Base-by-base conservation (phyloP, 1,139 yeast genomes). In the Yarrowia galli region DNA sequence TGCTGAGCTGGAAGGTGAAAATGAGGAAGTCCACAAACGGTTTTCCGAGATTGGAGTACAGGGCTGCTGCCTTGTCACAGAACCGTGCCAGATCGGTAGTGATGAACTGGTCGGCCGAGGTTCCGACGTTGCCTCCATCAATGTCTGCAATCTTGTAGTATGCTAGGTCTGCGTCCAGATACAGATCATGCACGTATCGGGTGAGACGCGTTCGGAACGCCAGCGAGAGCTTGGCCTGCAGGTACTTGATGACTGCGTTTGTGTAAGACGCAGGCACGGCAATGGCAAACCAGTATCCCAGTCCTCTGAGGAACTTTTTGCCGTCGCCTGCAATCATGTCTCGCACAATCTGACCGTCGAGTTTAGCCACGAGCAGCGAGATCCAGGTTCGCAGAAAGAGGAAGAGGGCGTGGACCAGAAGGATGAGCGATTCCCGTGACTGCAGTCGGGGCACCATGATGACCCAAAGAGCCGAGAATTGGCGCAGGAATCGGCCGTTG, bases 221-320 rank as follows among this genome's bases (percentile, higher is more conserved):
- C 71, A 92, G 83, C 18, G 97, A 87, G 69, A 93, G 81, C 73
- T 92, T 84, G 74, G 89, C 85, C 69, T 93, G 92, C 74, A 93
- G 80, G 75, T 86, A 91, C 75, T 89, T 91, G 75, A 93, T 93
- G 70, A 96, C 93, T 64, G 97, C 90, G 78, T 93, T 93, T 25
- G 97, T 91, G 76, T 92, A 93, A 2, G 96, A 89, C 0, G 98
- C 97, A 0, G 98, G 98, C 72, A 92, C 87, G 0, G 98, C 98
- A 75, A 93, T 87, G 71, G 91, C 80, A 70, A 93, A 84, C 98
- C 98, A 93, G 77, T 90, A 89, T 15, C 87, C 84, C 77, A 93
- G 81, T 75, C 93, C 97, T 71, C 91, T 82, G 54, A 88, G 76
- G 73, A 93, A 92, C 70, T 89, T 89, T 72, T 82, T 85, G 9